These are phyloP conservation scores for Xerocomus potaroensis DNA, from an alignment of 768 basidiomycete genomes.

Conservation along the genomic window DNA sequence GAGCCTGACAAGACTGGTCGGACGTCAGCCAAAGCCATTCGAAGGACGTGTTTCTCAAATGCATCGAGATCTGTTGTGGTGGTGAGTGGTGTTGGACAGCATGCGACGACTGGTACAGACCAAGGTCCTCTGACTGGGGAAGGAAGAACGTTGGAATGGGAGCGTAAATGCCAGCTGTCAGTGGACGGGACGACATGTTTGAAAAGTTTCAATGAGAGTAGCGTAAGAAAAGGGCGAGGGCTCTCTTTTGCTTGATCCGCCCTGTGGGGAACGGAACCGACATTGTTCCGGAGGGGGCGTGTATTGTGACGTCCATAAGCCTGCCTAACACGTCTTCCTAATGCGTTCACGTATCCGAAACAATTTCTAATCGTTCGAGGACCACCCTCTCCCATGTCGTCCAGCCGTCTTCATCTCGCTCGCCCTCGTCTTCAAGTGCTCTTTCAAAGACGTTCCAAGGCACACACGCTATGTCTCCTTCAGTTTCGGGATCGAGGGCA, in stretches of 20 bases:
- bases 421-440: constrained; percentile 49
- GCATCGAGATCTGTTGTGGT: constrained; percentile 49
- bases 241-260: too few relatives aligned
- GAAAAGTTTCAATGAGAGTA: too few relatives aligned
- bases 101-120: constrained; percentile 38
- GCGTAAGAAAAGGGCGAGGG: too few relatives aligned
- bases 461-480: constrained; percentile 57
- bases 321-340: too few relatives aligned
- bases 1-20: constrained; percentile 72
- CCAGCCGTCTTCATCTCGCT: constrained; percentile 64
- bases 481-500: constrained; percentile 44
- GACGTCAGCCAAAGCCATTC: constrained; percentile 63
- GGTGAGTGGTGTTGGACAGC: constrained; percentile 7
- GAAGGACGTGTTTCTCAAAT: constrained; percentile 64
- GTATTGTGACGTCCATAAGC: too few relatives aligned
- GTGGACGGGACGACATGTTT: constrained; percentile 41
- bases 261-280: too few relatives aligned
- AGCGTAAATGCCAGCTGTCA: constrained; percentile 75
- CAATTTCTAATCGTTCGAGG: constrained; percentile 58
- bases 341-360: constrained; percentile 34
- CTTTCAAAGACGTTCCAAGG: constrained; percentile 72
- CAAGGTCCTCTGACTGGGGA: constrained; percentile 72
- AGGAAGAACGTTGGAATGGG: constrained; percentile 88
- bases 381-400: constrained; percentile 81
- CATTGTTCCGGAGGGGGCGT: too few relatives aligned